Conservation (phyloP, 169 alveolate genomes). For the Perkinsus marinus region DNA sequence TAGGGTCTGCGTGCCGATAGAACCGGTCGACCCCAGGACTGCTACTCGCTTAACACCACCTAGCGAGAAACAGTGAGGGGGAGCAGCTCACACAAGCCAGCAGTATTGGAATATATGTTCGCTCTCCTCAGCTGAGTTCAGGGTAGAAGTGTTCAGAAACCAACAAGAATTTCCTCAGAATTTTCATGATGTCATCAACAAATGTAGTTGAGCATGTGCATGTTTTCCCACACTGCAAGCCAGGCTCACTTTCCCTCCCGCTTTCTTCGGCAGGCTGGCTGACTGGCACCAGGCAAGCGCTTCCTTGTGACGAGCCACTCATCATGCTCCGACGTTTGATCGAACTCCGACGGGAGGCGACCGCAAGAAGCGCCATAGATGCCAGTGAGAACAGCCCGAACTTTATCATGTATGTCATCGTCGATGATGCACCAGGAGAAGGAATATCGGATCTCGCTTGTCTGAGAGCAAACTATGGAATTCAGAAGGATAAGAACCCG, state of each 20-base stretch:
- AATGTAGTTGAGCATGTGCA: too few relatives aligned
- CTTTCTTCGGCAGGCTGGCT: neutral
- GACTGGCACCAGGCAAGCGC: neutral
- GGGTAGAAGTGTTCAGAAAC: too few relatives aligned
- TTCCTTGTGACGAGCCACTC: neutral
- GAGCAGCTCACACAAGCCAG: too few relatives aligned
- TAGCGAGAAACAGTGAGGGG: neutral
- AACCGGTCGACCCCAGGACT: conserved; percentile 53
- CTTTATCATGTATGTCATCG: neutral
- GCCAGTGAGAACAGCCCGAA: neutral
- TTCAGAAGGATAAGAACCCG: neutral
- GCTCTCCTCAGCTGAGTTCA: too few relatives aligned
- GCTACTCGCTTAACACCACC: neutral
- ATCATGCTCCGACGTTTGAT: neutral
- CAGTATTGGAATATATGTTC: too few relatives aligned
- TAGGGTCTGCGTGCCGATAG: conserved; percentile 58
- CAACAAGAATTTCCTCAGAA: too few relatives aligned
- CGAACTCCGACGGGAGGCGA: neutral
- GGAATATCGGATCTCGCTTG: neutral
- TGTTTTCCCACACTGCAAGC: too few relatives aligned
- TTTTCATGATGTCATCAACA: too few relatives aligned
- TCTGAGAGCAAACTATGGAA: neutral
- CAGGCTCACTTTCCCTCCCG: neutral
- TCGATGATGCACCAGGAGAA: neutral
- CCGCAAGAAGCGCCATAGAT: neutral